Evolutionary conservation across 805 yeast genomes (phyloP).

Genomic region (Trichomonascus vanleenenianus): DNA sequence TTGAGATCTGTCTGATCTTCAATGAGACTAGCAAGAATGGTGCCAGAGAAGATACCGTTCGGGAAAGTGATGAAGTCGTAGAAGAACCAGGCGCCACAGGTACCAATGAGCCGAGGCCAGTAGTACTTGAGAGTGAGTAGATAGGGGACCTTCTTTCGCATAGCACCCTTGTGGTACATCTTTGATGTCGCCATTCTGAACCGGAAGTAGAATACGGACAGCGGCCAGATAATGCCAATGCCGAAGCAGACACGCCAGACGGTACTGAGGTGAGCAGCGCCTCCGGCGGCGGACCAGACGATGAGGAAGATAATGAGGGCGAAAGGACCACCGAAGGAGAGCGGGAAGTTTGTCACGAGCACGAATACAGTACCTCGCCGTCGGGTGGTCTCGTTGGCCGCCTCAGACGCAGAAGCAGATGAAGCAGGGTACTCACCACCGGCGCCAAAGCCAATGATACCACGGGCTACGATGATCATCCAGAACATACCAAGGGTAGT

Average conservation of each 20-base stretch:
- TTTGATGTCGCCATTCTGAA: conserved; percentile 59
- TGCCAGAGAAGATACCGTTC: conserved; percentile 59
- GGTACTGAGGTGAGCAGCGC: conserved; percentile 34
- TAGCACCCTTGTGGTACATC: conserved; percentile 56
- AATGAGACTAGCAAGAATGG: conserved; percentile 51
- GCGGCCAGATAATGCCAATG: conserved; percentile 67
- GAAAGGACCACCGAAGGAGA: conserved; percentile 74
- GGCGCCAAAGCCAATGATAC: conserved; percentile 70
- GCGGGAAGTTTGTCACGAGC: conserved; percentile 64
- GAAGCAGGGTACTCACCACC: conserved; percentile 74
- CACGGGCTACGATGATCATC: conserved; percentile 69
- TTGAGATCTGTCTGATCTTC: conserved; percentile 41
- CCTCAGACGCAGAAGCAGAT: conserved; percentile 61
- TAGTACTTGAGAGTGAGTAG: conserved; percentile 53
- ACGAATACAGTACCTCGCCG: conserved; percentile 57
- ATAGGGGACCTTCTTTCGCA: conserved; percentile 51
- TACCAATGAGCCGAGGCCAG: conserved; percentile 62
- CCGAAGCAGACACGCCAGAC: conserved; percentile 71
- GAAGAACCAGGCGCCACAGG: conserved; percentile 70
- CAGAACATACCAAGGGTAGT: conserved; percentile 57
- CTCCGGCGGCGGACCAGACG: conserved; percentile 52
- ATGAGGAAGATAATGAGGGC: conserved; percentile 60
- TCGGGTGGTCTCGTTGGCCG: conserved; percentile 57
- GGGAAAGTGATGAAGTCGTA: conserved; percentile 80
- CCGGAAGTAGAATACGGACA: conserved; percentile 64